Conservation (phyloP, 2,329 filamentous ascomycete species). For the Coniochaeta pulveracea region DNA sequence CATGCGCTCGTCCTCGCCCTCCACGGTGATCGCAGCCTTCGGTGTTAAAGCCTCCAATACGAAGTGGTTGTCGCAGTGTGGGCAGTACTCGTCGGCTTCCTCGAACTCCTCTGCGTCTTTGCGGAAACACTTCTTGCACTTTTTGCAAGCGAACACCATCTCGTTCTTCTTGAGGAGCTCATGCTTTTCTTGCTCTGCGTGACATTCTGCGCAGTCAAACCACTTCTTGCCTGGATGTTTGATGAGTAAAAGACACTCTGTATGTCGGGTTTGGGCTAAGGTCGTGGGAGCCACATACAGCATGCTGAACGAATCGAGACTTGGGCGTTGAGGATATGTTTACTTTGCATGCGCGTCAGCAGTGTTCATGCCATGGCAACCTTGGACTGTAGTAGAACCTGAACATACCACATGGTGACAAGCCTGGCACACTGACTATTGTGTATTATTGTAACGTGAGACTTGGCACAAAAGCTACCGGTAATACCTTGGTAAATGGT, state of each 20-base stretch:
- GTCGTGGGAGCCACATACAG: constrained; percentile 46
- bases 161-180: constrained; percentile 66
- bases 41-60: constrained; percentile 81
- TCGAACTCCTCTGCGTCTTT: constrained; percentile 90
- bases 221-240: constrained; percentile 65
- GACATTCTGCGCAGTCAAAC: constrained; percentile 98
- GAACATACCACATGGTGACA: constrained; percentile 18
- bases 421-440: too few species aligned
- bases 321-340: constrained; percentile 97
- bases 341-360: constrained; percentile 41
- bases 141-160: constrained; percentile 96
- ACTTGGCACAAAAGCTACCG: too few species aligned
- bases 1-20: constrained; percentile 80
- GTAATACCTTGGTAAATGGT: too few species aligned
- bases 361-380: not conserved
- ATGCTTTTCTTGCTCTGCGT: constrained; percentile 71
- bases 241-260: not conserved
- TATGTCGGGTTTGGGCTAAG: constrained; percentile 2
- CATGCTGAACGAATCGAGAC: constrained; percentile 92
- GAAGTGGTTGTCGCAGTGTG: constrained; percentile 98
- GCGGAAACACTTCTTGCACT: constrained; percentile 96
- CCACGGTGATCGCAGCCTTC: constrained; percentile 71
- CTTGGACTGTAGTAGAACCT: too few species aligned
- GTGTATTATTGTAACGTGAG: too few species aligned
- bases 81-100: constrained; percentile 96